Evolutionary conservation across 2,329 filamentous ascomycete species (phyloP).

Genomic region (Fusarium burgessii): DNA sequence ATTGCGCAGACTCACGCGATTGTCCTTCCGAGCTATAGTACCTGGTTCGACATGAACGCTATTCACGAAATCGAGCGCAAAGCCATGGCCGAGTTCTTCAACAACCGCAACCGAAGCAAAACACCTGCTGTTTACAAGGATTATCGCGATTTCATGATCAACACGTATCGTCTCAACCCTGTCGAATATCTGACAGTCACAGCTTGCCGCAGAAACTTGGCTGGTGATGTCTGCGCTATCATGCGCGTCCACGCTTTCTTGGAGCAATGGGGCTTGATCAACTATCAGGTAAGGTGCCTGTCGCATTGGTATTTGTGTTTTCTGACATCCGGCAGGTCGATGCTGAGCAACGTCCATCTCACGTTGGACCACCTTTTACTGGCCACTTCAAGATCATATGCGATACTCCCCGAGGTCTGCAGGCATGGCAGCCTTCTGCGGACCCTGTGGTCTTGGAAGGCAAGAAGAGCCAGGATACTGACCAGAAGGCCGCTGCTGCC

Average conservation of each 20-base stretch:
- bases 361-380: slow-evolving; percentile 95
- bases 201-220: slow-evolving; percentile 92
- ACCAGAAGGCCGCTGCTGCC: slow-evolving; percentile 75
- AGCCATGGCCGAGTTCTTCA: slow-evolving; percentile 97
- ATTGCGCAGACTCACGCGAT: slow-evolving; percentile 95
- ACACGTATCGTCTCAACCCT: slow-evolving; percentile 96
- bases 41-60: slow-evolving; percentile 98
- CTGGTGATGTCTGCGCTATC: slow-evolving; percentile 97
- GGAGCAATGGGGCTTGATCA: slow-evolving; percentile 98
- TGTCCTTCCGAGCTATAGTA: slow-evolving; percentile 96
- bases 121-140: slow-evolving; percentile 98
- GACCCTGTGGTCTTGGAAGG: slow-evolving; percentile 75
- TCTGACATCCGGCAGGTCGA: slow-evolving; percentile 77
- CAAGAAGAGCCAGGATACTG: slow-evolving; percentile 74
- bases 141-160: slow-evolving; percentile 99
- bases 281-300: slow-evolving; percentile 82
- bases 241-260: slow-evolving; percentile 99
- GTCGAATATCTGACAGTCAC: slow-evolving; percentile 97
- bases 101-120: slow-evolving; percentile 97
- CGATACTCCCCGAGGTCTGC: slow-evolving; percentile 93
- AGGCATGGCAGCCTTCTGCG: slow-evolving; percentile 92
- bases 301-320: neutral
- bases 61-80: slow-evolving; percentile 94
- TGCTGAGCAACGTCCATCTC: slow-evolving; percentile 92
- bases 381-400: slow-evolving; percentile 97